Evolutionary conservation across 2,329 filamentous ascomycete genomes (phyloP), one percentile per base, ranked within the genome.

Genomic region (Scleromitrula shiraiana): DNA sequence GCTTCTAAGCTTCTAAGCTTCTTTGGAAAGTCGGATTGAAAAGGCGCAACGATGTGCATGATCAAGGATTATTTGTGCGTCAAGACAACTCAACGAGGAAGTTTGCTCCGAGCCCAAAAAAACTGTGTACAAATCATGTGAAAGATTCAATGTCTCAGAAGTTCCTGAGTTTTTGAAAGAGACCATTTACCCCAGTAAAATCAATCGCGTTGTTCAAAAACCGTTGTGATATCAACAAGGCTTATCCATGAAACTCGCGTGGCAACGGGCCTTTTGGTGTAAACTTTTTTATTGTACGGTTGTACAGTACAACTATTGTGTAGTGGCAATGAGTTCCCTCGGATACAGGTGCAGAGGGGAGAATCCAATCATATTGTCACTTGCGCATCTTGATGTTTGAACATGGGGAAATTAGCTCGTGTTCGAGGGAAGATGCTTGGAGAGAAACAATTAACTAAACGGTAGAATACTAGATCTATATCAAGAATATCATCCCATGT

Each of bases 231-330:
- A 41, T 7, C n/a, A 48, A 17, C 39, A 48, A 43, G 46, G 30
- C 39, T 23, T 36, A 48, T 48, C 46, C 46, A 48, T 48, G 46
- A 23, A 7, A 43, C 17, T 37, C 46, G 30, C 46, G 46, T 48
- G 46, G 46, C 46, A 24, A 42, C 19, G 30, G 14, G 17, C 12
- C 19, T 45, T 20, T 30, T 27, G 23, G 17, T 43, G 20, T 20
- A 24, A 15, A 15, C 29, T 20, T 43, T 17, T 27, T 23, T 23
- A 17, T 36, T 33, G 19, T 30, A 12, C 27, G 22, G 24, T 3
- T n/a, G 27, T n/a, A 29, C 17, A 42, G n/a, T n/a, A n/a, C n/a
- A n/a, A n/a, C n/a, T n/a, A n/a, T n/a, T n/a, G n/a, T n/a, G n/a
- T n/a, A n/a, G n/a, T n/a, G n/a, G n/a, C n/a, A n/a, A n/a, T n/a